A percentile compares a stretch with the other conserved stretches of the same genome.
Evolutionary conservation across 805 yeast species (phyloP).

Genomic region (Myxozyma lipomycoides): DNA sequence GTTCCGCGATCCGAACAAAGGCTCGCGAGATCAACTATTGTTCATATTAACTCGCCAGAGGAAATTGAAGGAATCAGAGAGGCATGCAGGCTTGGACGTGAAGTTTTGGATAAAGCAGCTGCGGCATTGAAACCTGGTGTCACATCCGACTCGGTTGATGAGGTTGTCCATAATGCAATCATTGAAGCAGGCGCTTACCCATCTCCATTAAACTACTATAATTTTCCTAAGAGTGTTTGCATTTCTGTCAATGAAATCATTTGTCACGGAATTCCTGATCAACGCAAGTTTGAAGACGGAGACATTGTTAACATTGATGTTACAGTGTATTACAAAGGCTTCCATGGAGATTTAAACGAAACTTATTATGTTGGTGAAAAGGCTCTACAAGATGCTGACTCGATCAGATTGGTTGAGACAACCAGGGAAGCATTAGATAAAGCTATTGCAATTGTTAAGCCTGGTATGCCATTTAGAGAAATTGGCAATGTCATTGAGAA

Average conservation of each 20-base stretch:
- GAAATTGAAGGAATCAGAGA: slow-evolving; percentile 71
- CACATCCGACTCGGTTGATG: slow-evolving; percentile 90
- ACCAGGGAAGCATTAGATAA: slow-evolving; percentile 80
- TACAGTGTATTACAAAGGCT: slow-evolving; percentile 77
- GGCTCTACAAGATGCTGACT: slow-evolving; percentile 70
- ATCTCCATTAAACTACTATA: slow-evolving; percentile 89
- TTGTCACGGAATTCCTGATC: slow-evolving; percentile 97
- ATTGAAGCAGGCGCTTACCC: slow-evolving; percentile 88
- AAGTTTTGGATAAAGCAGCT: slow-evolving; percentile 85
- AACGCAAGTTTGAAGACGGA: slow-evolving; percentile 81
- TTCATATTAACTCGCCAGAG: slow-evolving; percentile 59
- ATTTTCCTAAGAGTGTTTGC: slow-evolving; percentile 88
- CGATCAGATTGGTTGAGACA: slow-evolving; percentile 86
- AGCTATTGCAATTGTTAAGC: slow-evolving; percentile 83
- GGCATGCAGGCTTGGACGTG: slow-evolving; percentile 76
- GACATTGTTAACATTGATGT: slow-evolving; percentile 92
- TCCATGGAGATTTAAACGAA: slow-evolving; percentile 92
- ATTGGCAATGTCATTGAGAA: slow-evolving; percentile 84
- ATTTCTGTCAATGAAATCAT: slow-evolving; percentile 92
- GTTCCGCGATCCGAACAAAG: slow-evolving; percentile 72
- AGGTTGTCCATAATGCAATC: slow-evolving; percentile 80
- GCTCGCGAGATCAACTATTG: slow-evolving; percentile 63
- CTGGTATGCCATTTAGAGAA: slow-evolving; percentile 83
- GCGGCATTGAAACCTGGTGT: slow-evolving; percentile 79
- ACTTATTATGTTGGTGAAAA: slow-evolving; percentile 95